Base-by-base conservation (phyloP, 331 rosid species). In the Phaseolus coccineus region DNA sequence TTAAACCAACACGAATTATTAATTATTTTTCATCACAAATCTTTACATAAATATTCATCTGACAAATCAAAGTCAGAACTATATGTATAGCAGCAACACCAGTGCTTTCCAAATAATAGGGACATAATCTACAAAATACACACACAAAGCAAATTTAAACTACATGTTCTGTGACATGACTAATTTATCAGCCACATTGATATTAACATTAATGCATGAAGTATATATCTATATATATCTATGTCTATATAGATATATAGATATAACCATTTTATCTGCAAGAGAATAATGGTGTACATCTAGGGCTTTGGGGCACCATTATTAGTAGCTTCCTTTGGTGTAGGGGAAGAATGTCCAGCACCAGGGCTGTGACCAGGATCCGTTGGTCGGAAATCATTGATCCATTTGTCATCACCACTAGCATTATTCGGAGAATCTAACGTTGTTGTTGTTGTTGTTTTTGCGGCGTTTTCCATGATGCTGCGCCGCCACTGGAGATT, bases 361-460 rank as follows among this genome's bases (percentile, higher is more conserved):
- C 98, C 98, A 13, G 97, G 98, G 52, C 97, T 91, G 75, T 94
- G 95, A 62, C 98, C 97, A 0, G 97, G 97, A 0, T 83, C 84
- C 2, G 97, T 92, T 2, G 98, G 93, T 14, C 94, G 88, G 51
- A 78, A 86, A 83, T 88, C 87, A 16, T 80, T 93, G 7, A 50
- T 25, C 51, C 47, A 31, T 24, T 57, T 71, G 3, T 39, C 77
- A 5, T 24, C 83, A 3, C 37, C 70, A n/a, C 6, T 33, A 6
- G 48, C 44, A 71, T 14, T 79, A 71, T 14, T 79, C 6, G 24
- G 50, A 1, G 37, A 71, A 37, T 62, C 37, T 12, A 46, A 11
- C 16, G 51, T 46, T 11, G 16, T 3, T 0, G 25, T 69, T 11
- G 16, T 12, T 0, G 30, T 70, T 28, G 3, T 40, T 19, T 19